A percentile compares a stretch with the other conserved stretches of the same genome.
Conservation (phyloP, 768 basidiomycete species). For the Tulasnella calospora region DNA sequence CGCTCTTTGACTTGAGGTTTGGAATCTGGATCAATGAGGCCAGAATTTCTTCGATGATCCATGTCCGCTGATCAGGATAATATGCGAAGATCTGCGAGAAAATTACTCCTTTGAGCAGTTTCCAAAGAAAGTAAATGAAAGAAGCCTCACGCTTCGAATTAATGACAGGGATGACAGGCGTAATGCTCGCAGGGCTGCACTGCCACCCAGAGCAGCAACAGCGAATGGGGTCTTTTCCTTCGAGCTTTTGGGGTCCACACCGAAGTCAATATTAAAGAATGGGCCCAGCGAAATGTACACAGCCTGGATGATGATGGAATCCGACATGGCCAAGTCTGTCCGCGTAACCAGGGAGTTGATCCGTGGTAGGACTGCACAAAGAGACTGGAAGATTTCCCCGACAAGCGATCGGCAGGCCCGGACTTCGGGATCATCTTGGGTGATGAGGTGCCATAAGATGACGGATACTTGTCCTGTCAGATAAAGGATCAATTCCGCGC, state of each 20-base stretch:
- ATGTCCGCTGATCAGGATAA: constrained; percentile 83
- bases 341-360: constrained; percentile 70
- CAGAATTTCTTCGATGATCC: constrained; percentile 98
- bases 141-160: constrained; percentile 68
- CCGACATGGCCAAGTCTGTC: constrained; percentile 72
- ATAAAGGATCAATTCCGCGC: background rate
- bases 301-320: constrained; percentile 83
- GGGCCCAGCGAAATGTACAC: constrained; percentile 93
- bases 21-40: constrained; percentile 84
- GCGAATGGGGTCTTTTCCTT: constrained; percentile 50
- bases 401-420: constrained; percentile 33
- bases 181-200: constrained; percentile 74
- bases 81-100: constrained; percentile 75
- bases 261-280: constrained; percentile 79
- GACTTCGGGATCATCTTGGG: constrained; percentile 30
- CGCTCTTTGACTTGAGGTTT: constrained; percentile 82
- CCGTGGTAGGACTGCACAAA: constrained; percentile 65
- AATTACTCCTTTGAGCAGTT: background rate
- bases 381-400: constrained; percentile 65
- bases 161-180: constrained; percentile 76
- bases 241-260: constrained; percentile 47
- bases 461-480: constrained; percentile 25
- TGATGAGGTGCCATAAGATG: constrained; percentile 49
- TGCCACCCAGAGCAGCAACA: constrained; percentile 55
- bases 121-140: constrained; percentile 17